phyloP scores from a whole-genome alignment of 176 grass and related monocot genomes.

The Oryza rufipogon region DNA sequence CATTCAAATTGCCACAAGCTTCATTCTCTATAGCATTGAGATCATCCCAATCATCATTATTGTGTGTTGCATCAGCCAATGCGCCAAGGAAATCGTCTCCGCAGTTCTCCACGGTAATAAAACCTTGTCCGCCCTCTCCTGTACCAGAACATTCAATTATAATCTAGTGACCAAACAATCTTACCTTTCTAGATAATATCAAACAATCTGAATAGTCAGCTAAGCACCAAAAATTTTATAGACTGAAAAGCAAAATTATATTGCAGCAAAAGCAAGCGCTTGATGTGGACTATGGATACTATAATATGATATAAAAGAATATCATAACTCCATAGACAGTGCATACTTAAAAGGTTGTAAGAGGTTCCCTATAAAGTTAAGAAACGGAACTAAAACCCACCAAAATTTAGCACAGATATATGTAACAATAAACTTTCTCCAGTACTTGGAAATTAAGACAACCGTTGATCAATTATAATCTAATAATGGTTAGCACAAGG shows the following conservation, averaged over 20 bases:
- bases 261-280: conserved; percentile 10
- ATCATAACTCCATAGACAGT: background rate
- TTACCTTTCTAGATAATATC: too few relatives aligned
- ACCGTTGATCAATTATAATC: too few relatives aligned
- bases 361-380: background rate
- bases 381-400: background rate
- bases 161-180: background rate
- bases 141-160: conserved; percentile 6
- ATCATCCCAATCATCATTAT: conserved; percentile 82
- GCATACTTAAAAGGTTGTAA: background rate
- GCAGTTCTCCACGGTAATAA: conserved; percentile 77
- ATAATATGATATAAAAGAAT: background rate
- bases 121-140: conserved; percentile 65
- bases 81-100: conserved; percentile 73
- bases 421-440: too few relatives aligned
- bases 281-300: background rate
- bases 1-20: conserved; percentile 76
- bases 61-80: conserved; percentile 62
- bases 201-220: background rate
- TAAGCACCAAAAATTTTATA: background rate
- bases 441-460: too few relatives aligned
- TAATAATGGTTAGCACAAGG: too few relatives aligned
- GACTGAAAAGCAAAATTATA: background rate
- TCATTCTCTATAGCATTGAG: conserved; percentile 77
- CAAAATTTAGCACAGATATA: background rate